Conservation (phyloP, 148 eudicot genomes). For the Amaranthus cruentus region DNA sequence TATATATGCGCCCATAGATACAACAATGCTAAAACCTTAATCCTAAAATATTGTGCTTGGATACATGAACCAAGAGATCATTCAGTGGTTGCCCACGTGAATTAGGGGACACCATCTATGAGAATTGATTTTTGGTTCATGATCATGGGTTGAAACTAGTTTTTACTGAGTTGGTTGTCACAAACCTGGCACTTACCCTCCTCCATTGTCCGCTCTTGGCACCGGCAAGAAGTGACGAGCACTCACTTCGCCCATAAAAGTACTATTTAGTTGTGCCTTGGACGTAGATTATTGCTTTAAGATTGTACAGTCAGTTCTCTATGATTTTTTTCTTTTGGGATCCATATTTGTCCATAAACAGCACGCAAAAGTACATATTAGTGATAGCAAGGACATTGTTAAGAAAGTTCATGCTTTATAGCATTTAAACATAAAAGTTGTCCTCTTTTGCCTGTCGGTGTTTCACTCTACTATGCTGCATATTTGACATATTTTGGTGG, state of each 20-base stretch:
- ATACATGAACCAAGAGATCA: background rate
- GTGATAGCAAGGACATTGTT: background rate
- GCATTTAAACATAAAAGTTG: background rate
- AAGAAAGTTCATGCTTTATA: background rate
- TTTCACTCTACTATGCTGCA: background rate
- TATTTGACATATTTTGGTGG: conserved; percentile 16
- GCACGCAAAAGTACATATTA: background rate
- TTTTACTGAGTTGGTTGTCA: no score
- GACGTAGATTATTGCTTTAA: background rate
- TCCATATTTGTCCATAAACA: background rate
- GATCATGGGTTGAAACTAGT: no score
- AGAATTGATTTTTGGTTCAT: no score
- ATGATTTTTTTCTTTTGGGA: background rate
- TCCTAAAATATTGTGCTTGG: background rate
- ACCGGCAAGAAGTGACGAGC: no score
- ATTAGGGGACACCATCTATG: no score
- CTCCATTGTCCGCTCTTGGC: no score
- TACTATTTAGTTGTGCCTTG: background rate
- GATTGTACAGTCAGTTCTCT: background rate
- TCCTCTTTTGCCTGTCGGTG: background rate
- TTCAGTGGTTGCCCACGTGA: no score
- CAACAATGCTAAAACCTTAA: background rate
- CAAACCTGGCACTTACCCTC: no score
- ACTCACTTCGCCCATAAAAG: background rate
- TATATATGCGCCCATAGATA: background rate